Evolutionary conservation across 2,329 filamentous ascomycete species (phyloP), one percentile per base, ranked within the genome.

Genomic region (Fusarium newnesense): DNA sequence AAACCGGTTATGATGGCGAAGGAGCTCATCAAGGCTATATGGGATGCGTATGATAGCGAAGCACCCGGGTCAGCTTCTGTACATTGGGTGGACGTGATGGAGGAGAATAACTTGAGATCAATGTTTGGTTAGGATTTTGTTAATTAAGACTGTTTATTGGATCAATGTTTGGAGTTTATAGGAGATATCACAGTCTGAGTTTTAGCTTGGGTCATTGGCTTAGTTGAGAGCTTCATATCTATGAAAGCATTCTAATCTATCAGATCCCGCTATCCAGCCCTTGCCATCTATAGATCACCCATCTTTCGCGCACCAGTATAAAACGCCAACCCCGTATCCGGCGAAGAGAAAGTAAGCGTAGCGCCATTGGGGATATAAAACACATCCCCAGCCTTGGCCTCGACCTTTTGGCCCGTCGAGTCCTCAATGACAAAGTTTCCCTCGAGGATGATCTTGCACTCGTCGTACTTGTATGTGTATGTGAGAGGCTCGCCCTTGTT

Each of bases 361-460:
- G 86, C 80, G 4, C 91, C 91, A 80, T 89, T 90, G 70, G 90
- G 90, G 77, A 93, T 93, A 79, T 89, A 90, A 75, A 93, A 92
- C 53, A 92, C 89, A 79, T 93, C 91, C 1, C 91, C 91, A 12
- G 87, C 84, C 37, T 82, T 84, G 13, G 89, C 91, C 58, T 86
- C 85, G 30, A 91, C 89, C 73, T 86, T 87, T 73, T 86, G 83
- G 42, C 90, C 91, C 4, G 88, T 88, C 79, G 88, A 87, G 73
- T 93, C 91, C 36, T 84, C 84, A 76, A 93, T 92, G 69, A 89
- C 87, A 77, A 90, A 92, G 73, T 88, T 85, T 19, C 91, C 91
- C 75, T 93, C 91, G 15, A 93, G 81, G 72, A 93, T 91, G 78
- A 93, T 91, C 84, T 93, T 93, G 88, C 92, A 92, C 84, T 93